Conservation (phyloP, 1,284 basidiomycete species). For the Leccinum subfulvum region DNA sequence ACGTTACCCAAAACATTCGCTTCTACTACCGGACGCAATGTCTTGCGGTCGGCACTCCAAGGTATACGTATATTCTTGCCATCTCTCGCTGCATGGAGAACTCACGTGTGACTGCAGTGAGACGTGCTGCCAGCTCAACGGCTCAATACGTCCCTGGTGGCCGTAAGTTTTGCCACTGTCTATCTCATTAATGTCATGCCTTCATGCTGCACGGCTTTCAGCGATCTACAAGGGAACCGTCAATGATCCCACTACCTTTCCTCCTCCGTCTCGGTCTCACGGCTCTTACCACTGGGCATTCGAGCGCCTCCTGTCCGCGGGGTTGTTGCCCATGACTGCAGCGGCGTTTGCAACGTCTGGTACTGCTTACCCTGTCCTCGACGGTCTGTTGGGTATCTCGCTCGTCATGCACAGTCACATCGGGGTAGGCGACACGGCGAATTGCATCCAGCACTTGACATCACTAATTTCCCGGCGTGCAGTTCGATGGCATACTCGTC, state of each 20-base stretch:
- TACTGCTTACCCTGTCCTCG: constrained; percentile 77
- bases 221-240: constrained; percentile 92
- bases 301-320: constrained; percentile 86
- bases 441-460: neutral
- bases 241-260: constrained; percentile 93
- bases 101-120: constrained; percentile 29
- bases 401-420: constrained; percentile 95
- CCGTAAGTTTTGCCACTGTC: constrained; percentile 47
- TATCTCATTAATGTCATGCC: constrained; percentile 1
- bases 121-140: constrained; percentile 35
- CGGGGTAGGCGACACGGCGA: constrained; percentile 53
- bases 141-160: constrained; percentile 63
- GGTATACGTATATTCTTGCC: constrained; percentile 24
- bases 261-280: constrained; percentile 75
- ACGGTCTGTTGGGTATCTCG: constrained; percentile 84
- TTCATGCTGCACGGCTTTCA: constrained; percentile 32
- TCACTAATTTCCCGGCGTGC: neutral
- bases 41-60: constrained; percentile 35
- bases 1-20: constrained; percentile 45
- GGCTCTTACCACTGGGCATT: constrained; percentile 99
- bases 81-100: neutral
- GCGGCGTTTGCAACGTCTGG: constrained; percentile 76
- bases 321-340: constrained; percentile 85
- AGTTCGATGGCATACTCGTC: constrained; percentile 74
- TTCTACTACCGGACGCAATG: constrained; percentile 40